Percentiles rank a stretch among this genome's conserved stretches.
Evolutionary conservation across 78 protist species (phyloP).

Genomic region (Mantamonas sphyraenae): DNA sequence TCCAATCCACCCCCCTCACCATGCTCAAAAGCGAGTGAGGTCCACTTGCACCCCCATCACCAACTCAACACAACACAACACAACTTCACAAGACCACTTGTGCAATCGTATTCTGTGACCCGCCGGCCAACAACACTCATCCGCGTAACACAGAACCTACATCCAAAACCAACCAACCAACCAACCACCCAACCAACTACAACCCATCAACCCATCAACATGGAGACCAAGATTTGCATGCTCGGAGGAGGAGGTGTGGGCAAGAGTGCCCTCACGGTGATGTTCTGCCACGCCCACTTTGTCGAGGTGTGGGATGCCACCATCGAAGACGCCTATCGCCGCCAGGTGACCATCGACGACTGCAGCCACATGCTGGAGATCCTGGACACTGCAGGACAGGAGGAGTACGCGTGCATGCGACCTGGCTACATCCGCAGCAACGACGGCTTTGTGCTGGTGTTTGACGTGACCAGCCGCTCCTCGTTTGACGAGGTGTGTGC

Average conservation of each 20-base stretch:
- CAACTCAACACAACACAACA: too few species aligned
- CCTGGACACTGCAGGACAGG: neutral
- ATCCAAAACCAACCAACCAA: too few species aligned
- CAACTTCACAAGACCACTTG: too few species aligned
- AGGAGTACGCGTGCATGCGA: neutral
- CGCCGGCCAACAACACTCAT: too few species aligned
- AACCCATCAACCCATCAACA: too few species aligned
- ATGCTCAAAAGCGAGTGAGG: too few species aligned
- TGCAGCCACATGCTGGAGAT: neutral
- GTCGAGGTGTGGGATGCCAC: neutral
- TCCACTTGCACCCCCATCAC: too few species aligned
- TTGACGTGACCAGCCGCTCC: constrained; percentile 18
- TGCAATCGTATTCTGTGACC: too few species aligned
- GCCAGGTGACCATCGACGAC: neutral
- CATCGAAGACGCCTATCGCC: constrained; percentile 11
- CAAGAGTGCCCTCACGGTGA: neutral
- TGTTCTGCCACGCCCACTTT: neutral
- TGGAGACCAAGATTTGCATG: neutral
- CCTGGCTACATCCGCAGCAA: neutral
- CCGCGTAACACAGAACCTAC: too few species aligned
- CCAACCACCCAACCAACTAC: too few species aligned
- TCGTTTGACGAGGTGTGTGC: constrained; percentile 21
- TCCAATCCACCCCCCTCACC: too few species aligned
- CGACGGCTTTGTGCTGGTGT: constrained; percentile 65
- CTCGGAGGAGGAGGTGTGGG: neutral